Base-by-base conservation (phyloP, 805 yeast genomes). In the Kazachstania taianensis region DNA sequence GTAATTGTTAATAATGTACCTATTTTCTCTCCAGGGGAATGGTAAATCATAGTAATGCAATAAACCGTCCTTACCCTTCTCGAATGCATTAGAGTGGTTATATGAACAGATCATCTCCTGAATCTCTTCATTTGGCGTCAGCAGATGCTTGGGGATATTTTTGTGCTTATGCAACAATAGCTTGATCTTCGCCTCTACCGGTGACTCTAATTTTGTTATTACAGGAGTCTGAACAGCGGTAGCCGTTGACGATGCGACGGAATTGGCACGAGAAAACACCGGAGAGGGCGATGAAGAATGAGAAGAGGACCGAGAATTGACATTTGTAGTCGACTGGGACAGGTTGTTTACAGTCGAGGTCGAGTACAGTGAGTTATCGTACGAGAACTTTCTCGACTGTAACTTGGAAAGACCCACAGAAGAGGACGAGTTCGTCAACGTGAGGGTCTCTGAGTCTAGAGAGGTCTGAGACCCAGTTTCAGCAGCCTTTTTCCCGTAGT, bases 11-110 rank as follows among this genome's bases (percentile, higher is more conserved):
- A 81, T 65, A 40, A 92, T 83, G 57, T 72, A 86, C 40, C 85
- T 77, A 61, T 92, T 89, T 59, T 87, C 96, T 51, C 94, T 72
- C 94, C 96, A 89, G 32, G 81, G 84, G 46, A 79, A 73, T 2
- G 98, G 98, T 29, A 89, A 65, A 56, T 89, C 94, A 52, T 82
- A 84, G 56, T 79, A 83, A 45, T 84, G 85, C 28, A 89, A 60
- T 38, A 76, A 69, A 30, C 78, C 43, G 7, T 37, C 41, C 3
- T 55, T 41, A 8, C 78, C 77, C 8, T 62, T 52, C 5, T 52
- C 47, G 5, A 61, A 45, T 1, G 79, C 78, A 17, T 51, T 52
- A 19, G 68, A 70, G 43, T 69, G 70, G 47, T 71, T 68, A 48
- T 65, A 67, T 28, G 66, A 57, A 20, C 65, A 62, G 15, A 64